Evolutionary conservation across 495 filamentous ascomycete genomes (phyloP), one percentile per base, ranked within the genome.

Genomic region (Xanthoparmelia taractica): DNA sequence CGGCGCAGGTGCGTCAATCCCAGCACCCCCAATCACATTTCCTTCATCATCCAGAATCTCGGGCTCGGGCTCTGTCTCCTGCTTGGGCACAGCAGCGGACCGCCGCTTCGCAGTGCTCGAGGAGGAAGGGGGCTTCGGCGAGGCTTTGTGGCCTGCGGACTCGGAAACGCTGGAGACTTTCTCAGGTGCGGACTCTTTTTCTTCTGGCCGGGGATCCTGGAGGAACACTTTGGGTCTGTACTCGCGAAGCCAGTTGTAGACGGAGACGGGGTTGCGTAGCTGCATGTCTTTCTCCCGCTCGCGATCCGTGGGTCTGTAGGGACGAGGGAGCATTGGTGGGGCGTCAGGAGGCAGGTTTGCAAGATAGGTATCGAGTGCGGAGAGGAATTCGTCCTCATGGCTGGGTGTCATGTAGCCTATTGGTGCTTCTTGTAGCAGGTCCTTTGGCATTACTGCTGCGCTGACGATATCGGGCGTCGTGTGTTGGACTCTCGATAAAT

Each of bases 311-410:
- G 76, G 68, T 20, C 75, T 73, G 41, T 74, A 70, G 41, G 76
- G 29, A 71, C 80, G 58, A 72, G 75, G 58, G 70, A 72, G 45
- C 71, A 75, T 69, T 52, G 77, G 75, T 41, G 68, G 50, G 23
- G 66, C 47, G 33, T 58, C 71, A 25, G 75, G 75, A 20, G 76
- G 76, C 64, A 76, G 77, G 29, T 78, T 74, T 12, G 83, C 84
- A 37, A 94, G 76, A 34, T 80, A 79, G 20, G 76, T 75, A 70
- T 97, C 93, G 60, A 92, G 74, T 18, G 84, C 80, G 61, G 82
- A 76, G 47, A 94, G 82, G 69, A 89, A 89, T 59, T 95, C 89
- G 61, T 91, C 88, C 67, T 96, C 84, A 60, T 92, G 87, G 60
- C 90, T 84, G 18, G 89, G 80, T 4, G 84, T 85, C 57, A 96